phyloP scores from a whole-genome alignment of 2,329 filamentous ascomycete species.

The Fusarium zealandicum region DNA sequence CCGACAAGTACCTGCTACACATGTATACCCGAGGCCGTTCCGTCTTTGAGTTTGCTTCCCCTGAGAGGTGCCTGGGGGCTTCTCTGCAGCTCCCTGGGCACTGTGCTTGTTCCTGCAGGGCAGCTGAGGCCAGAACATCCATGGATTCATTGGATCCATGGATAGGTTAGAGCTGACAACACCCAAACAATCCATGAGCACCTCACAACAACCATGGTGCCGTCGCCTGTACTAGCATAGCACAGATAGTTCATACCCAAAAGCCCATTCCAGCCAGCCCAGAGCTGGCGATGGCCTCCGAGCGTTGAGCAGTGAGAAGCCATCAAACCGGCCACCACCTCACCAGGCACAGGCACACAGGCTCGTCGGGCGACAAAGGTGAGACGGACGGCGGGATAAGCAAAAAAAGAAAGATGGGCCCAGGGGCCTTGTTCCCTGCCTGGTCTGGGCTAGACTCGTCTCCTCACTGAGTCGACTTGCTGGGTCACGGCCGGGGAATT shows the following conservation, averaged over 20 bases:
- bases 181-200: not conserved
- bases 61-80: not conserved
- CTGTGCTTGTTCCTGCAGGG: not conserved
- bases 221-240: too few species aligned
- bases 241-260: slow-evolving; percentile 11
- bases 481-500: slow-evolving; percentile 19
- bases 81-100: slow-evolving; percentile 4
- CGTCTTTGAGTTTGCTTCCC: not conserved
- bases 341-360: too few species aligned
- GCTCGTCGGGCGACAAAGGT: slow-evolving; percentile 24
- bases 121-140: not conserved
- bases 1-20: too few species aligned
- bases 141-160: too few species aligned
- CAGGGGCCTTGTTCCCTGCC: slow-evolving; percentile 21
- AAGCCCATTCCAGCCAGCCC: slow-evolving; percentile 16
- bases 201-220: slow-evolving; percentile 16
- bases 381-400: slow-evolving; percentile 30
- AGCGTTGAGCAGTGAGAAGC: slow-evolving; percentile 7
- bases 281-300: slow-evolving; percentile 8
- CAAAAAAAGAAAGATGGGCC: slow-evolving; percentile 12
- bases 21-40: too few species aligned
- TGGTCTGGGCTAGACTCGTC: slow-evolving; percentile 13
- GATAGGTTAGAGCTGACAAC: too few species aligned
- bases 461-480: slow-evolving; percentile 22
- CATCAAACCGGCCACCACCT: slow-evolving; percentile 10